Percentiles rank a stretch among this genome's conserved stretches.
phyloP scores from a whole-genome alignment of 2,329 filamentous ascomycete genomes.

The Colletotrichum limetticola region DNA sequence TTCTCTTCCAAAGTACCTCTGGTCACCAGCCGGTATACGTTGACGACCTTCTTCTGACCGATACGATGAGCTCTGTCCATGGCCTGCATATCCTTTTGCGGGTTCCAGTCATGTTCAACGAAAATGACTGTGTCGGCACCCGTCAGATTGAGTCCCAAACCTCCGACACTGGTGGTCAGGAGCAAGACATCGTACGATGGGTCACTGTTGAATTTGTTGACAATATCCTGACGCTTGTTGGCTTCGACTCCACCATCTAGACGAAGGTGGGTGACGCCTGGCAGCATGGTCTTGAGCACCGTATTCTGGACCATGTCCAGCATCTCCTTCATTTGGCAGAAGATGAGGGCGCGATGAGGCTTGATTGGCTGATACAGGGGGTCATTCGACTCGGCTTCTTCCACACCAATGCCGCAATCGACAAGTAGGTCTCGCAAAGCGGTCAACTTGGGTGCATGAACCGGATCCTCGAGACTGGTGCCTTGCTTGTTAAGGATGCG shows the following conservation, averaged over 20 bases:
- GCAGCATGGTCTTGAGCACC: conserved; percentile 90
- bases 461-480: conserved; percentile 84
- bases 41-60: conserved; percentile 99
- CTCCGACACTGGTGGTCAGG: conserved; percentile 94
- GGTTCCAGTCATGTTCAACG: conserved; percentile 99
- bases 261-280: conserved; percentile 91
- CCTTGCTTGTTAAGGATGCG: conserved; percentile 81
- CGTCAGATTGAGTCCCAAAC: conserved; percentile 92
- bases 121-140: conserved; percentile 99
- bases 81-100: conserved; percentile 96
- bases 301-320: conserved; percentile 98
- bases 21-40: conserved; percentile 97
- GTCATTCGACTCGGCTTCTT: conserved; percentile 69
- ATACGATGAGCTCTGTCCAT: conserved; percentile 99
- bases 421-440: conserved; percentile 92
- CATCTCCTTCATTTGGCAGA: conserved; percentile 99
- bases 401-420: conserved; percentile 95
- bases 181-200: conserved; percentile 95
- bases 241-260: conserved; percentile 94
- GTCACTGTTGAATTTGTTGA: conserved; percentile 98
- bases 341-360: conserved; percentile 93
- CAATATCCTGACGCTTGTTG: conserved; percentile 93
- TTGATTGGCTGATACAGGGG: conserved; percentile 85
- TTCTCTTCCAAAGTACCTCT: conserved; percentile 97
- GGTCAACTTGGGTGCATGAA: conserved; percentile 91